These are phyloP conservation scores for Xanthoparmelia taractica DNA, from an alignment of 495 filamentous ascomycete species.

Conservation along the genomic window DNA sequence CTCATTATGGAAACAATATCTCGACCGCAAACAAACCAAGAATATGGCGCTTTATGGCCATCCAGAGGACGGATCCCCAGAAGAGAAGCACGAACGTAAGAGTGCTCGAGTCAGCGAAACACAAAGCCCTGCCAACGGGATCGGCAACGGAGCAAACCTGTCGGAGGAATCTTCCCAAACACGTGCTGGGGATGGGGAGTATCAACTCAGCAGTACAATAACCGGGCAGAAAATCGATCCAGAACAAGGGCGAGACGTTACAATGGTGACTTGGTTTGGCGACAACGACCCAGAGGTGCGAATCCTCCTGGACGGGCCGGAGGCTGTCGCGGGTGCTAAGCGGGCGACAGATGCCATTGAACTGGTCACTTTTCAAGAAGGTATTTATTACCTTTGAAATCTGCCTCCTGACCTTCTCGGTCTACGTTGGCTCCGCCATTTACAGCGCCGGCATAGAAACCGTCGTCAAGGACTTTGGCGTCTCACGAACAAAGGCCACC, in stretches of 20 bases:
- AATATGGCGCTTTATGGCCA: slow-evolving; percentile 30
- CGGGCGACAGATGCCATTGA: slow-evolving; percentile 33
- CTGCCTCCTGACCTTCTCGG: slow-evolving; percentile 26
- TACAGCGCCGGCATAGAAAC: slow-evolving; percentile 26
- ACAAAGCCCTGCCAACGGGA: background rate
- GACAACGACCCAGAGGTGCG: slow-evolving; percentile 33
- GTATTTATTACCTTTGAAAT: slow-evolving; percentile 40
- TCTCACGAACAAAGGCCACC: slow-evolving; percentile 29
- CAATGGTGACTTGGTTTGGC: slow-evolving; percentile 33
- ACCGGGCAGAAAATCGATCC: slow-evolving; percentile 22
- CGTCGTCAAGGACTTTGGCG: slow-evolving; percentile 29
- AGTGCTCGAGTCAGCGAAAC: background rate
- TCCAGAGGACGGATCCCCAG: slow-evolving; percentile 19
- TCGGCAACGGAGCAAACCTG: slow-evolving; percentile 8
- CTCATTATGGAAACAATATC: slow-evolving; percentile 32
- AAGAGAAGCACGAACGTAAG: slow-evolving; percentile 19
- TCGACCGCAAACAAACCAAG: slow-evolving; percentile 28
- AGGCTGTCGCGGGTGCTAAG: slow-evolving; percentile 15
- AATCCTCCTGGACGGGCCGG: background rate
- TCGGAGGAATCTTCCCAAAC: slow-evolving; percentile 13
- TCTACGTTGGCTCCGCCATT: slow-evolving; percentile 34
- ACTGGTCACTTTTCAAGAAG: slow-evolving; percentile 38
- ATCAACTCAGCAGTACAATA: slow-evolving; percentile 24
- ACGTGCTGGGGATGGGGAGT: slow-evolving; percentile 22
- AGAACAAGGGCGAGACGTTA: slow-evolving; percentile 34